phyloP scores from a whole-genome alignment of 2,329 filamentous ascomycete genomes.

The Microdochium trichocladiopsis region DNA sequence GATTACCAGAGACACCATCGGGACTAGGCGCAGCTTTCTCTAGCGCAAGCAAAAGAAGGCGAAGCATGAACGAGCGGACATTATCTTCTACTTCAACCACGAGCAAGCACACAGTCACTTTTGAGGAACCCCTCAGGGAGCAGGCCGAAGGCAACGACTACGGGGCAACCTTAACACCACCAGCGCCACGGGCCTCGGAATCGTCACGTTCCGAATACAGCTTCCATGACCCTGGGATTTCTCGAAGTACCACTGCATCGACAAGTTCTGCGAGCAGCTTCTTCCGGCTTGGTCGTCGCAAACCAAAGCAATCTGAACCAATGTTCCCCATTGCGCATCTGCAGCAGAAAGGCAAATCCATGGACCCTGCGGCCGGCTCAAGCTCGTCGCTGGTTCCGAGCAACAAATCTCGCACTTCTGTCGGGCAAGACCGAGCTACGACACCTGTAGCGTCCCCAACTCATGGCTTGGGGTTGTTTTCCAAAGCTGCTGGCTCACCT shows the following conservation, averaged over 20 bases:
- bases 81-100: slow-evolving; percentile 25
- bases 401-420: neutral
- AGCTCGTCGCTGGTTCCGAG: slow-evolving; percentile 35
- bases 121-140: slow-evolving; percentile 51
- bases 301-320: slow-evolving; percentile 64
- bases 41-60: slow-evolving; percentile 32
- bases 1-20: neutral
- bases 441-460: slow-evolving; percentile 27
- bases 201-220: slow-evolving; percentile 87
- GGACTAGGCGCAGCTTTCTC: slow-evolving; percentile 1
- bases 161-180: slow-evolving; percentile 54
- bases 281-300: slow-evolving; percentile 73
- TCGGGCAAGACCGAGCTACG: neutral
- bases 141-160: slow-evolving; percentile 56
- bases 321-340: slow-evolving; percentile 82
- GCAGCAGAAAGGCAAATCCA: slow-evolving; percentile 59
- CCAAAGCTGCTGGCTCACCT: slow-evolving; percentile 33
- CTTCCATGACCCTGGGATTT: slow-evolving; percentile 58
- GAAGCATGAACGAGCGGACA: slow-evolving; percentile 25
- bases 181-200: slow-evolving; percentile 65
- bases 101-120: slow-evolving; percentile 40
- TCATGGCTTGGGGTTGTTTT: slow-evolving; percentile 14
- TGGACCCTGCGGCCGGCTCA: slow-evolving; percentile 24
- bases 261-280: slow-evolving; percentile 63
- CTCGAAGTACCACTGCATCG: slow-evolving; percentile 51